Percentiles rank a stretch among this genome's conserved stretches.
These are phyloP conservation scores for Casaregolazyma lundiana DNA, from an alignment of 1,139 yeast genomes.

Conservation along the genomic window DNA sequence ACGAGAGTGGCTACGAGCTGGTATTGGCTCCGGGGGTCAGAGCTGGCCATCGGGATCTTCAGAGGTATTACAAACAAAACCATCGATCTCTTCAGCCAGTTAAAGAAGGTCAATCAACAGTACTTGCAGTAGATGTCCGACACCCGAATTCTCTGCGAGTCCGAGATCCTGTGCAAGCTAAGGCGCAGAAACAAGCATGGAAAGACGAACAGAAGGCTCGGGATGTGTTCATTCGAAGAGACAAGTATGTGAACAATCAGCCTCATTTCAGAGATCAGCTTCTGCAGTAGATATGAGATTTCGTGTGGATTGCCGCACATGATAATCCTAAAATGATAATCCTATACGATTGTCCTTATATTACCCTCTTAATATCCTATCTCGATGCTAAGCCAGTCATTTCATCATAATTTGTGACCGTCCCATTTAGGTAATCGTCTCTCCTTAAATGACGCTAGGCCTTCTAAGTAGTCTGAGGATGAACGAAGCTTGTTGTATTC, in stretches of 20 bases:
- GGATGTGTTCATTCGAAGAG: constrained; percentile 70
- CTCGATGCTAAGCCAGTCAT: background rate
- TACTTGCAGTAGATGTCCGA: constrained; percentile 88
- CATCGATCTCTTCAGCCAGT: constrained; percentile 68
- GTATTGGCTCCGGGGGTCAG: constrained; percentile 82
- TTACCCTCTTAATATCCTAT: too few species aligned
- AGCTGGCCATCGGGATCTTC: constrained; percentile 85
- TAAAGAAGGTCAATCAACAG: constrained; percentile 85
- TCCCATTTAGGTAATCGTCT: constrained; percentile 29
- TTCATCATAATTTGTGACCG: constrained; percentile 11
- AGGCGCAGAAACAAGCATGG: constrained; percentile 75
- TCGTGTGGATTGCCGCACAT: too few species aligned
- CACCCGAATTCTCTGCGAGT: constrained; percentile 46
- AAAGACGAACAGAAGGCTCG: constrained; percentile 59
- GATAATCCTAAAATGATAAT: too few species aligned
- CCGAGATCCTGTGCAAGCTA: constrained; percentile 42
- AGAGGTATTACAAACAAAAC: constrained; percentile 80
- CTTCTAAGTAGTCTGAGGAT: constrained; percentile 24
- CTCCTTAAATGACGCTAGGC: constrained; percentile 26
- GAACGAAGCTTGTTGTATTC: constrained; percentile 19
- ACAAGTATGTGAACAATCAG: constrained; percentile 81
- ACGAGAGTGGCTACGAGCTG: constrained; percentile 67
- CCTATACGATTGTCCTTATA: too few species aligned
- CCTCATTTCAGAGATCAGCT: constrained; percentile 88
- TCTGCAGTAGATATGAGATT: constrained; percentile 72